These are phyloP conservation scores for Diversispora eburnea DNA, from an alignment of 192 early-diverging fungal genomes.

Conservation along the genomic window DNA sequence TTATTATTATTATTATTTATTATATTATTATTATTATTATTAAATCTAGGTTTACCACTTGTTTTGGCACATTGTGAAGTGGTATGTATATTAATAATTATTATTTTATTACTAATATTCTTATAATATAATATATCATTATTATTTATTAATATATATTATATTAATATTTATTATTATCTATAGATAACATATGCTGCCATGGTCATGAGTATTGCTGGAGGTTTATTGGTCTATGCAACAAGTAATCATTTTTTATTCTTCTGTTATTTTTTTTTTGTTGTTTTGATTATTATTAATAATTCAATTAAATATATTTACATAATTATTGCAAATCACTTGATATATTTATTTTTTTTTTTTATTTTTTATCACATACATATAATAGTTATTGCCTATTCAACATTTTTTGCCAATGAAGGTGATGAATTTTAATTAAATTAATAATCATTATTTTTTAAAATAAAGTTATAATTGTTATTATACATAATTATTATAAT, in stretches of 20 bases:
- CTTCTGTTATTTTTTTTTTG: too few species aligned
- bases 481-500: too few species aligned
- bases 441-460: too few species aligned
- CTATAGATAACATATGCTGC: slow-evolving; percentile 72
- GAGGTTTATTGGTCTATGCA: slow-evolving; percentile 90
- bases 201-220: slow-evolving; percentile 86
- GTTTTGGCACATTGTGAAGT: too few species aligned
- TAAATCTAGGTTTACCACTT: slow-evolving; percentile 57
- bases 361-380: slow-evolving; percentile 4
- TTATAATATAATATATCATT: background rate
- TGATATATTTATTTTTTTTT: background rate
- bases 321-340: background rate
- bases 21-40: background rate
- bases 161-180: background rate
- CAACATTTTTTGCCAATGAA: slow-evolving; percentile 51
- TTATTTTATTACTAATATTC: background rate
- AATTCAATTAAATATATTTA: background rate
- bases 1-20: background rate
- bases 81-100: slow-evolving; percentile 18
- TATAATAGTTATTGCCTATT: slow-evolving; percentile 52
- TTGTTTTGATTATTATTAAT: background rate
- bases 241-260: slow-evolving; percentile 85
- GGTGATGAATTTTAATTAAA: slow-evolving; percentile 49
- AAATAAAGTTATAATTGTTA: too few species aligned
- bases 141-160: background rate